Base-by-base conservation (phyloP, 768 basidiomycete genomes). In the Sistotremastrum suecicum region DNA sequence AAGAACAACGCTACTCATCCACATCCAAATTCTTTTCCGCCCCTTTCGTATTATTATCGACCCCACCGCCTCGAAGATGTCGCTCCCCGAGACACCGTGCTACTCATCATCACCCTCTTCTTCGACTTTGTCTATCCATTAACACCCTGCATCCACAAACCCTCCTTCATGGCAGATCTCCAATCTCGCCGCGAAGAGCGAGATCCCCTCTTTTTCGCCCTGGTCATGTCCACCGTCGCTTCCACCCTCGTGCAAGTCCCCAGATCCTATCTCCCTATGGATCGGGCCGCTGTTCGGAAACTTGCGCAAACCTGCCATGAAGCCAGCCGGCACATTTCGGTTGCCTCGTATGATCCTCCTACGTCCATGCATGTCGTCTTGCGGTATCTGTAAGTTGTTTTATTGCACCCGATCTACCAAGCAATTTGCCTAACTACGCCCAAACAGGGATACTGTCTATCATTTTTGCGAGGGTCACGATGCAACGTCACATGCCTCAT, bases 91-190 rank as follows among this genome's bases (percentile, higher is more conserved):
- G 81, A 85, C 48, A 83, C 80, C 4, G 79, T 91, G 41, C 75
- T 76, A 37, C 75, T 85, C 48, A 83, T 94, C 53, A 79, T 91
- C 50, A 73, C 81, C 36, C 74, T 92, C 8, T 95, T 89, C 66
- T 94, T 92, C 58, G 90, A 92, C 60, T 94, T 87, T 58, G 86
- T 92, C 41, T 90, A 90, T 61, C 83, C 86, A 6, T 71, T 94
- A 33, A 92, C 86, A 6, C 90, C 90, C 4, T 89, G 85, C 60
- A 66, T 95, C 39, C 91, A 95, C 65, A 84, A 83, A 57, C 87
- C 87, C 30, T 85, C 83, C 1, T 91, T 91, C 60, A 81, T 89
- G 76, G 81, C 84, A n/a, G 90, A 90, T 63, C 67, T 95, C 32
- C 77, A 81, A 51, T 68, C 76, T 0, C 75, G 75, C 38, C 64